These are phyloP conservation scores for Huntiella omanensis DNA, from an alignment of 2,329 filamentous ascomycete genomes.

Conservation along the genomic window DNA sequence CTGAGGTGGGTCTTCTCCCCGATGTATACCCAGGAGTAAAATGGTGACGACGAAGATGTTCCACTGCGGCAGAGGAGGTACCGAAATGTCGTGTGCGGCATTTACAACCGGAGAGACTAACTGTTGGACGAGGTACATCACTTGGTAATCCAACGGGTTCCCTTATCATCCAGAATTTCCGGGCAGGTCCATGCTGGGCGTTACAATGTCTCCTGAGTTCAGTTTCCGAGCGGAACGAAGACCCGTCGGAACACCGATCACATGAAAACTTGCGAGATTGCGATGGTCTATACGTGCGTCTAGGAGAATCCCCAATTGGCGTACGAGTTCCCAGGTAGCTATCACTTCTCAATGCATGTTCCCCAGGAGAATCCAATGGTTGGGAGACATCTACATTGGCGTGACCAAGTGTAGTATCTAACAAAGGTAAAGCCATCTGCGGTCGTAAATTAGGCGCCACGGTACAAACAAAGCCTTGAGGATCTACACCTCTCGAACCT, in stretches of 20 bases:
- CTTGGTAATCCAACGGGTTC: not conserved
- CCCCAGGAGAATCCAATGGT: conserved; percentile 9
- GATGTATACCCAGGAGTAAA: conserved; percentile 35
- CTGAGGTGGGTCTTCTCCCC: conserved; percentile 30
- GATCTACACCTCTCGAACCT: conserved; percentile 22
- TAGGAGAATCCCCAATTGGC: conserved; percentile 1
- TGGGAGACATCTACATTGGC: conserved; percentile 3
- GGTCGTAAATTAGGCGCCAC: not conserved
- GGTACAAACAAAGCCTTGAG: conserved; percentile 16
- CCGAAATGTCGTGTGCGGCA: conserved; percentile 33
- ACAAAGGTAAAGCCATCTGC: not conserved
- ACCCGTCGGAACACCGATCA: conserved; percentile 59
- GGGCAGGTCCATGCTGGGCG: conserved; percentile 35
- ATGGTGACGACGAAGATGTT: conserved; percentile 37
- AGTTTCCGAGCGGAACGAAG: conserved; percentile 69
- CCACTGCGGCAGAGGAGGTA: conserved; percentile 40
- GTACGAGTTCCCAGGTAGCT: conserved; percentile 7
- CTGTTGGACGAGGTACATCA: too few species aligned
- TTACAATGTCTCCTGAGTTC: conserved; percentile 54
- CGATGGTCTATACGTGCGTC: conserved; percentile 19
- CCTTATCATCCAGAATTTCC: conserved; percentile 16
- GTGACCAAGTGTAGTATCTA: not conserved
- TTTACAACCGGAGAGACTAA: not conserved
- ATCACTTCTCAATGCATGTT: conserved; percentile 5
- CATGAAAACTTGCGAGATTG: conserved; percentile 55